Base-by-base conservation (phyloP, 2,329 filamentous ascomycete species). In the Huntiella bhutanensis region DNA sequence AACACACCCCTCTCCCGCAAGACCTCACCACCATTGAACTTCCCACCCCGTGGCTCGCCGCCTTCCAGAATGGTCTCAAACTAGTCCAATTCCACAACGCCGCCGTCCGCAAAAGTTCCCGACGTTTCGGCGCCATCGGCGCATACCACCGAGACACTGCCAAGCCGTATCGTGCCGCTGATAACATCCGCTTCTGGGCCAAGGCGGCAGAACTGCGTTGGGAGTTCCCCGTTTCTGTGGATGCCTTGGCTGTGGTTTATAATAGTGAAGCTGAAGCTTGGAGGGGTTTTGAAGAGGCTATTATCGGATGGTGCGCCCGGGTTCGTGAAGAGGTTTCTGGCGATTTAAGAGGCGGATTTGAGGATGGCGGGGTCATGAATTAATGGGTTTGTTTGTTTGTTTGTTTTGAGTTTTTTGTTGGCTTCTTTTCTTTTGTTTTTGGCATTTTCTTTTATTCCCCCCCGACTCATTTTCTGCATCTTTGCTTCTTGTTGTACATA, bases 171-270 rank as follows among this genome's bases (percentile, higher is more conserved):
- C 80, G 91, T 42, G 80, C 80, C 52, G 85, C 87, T 3, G 91
- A 98, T 55, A 98, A 98, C 59, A 69, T 98, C 51, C 76, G 86
- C 36, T 98, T 82, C 67, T 98, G 91, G 88, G 74, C 82, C 62
- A 98, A 98, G 65, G 91, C 88, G 1, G 86, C 87, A 5, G 87
- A 98, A 64, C 69, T 96, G 49, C 77, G 91, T 47, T 98, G 88
- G 79, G 91, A 96, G 62, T 74, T 87, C 35, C 73, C 82, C 54
- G 68, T 96, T 44, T 75, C 80, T 52, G 70, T 94, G 46, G 85
- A 95, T 56, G 84, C 88, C 16, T 79, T 92, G 62, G 85, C 80
- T 22, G 73, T 95, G 5, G 87, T 94, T 16, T 81, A 87, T 57
- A 80, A 79, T 56, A 79, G 70, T 50, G 69, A 73, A 43, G 70